phyloP scores from a whole-genome alignment of 106 monocot genomes.

The Apostasia shenzhenica region DNA sequence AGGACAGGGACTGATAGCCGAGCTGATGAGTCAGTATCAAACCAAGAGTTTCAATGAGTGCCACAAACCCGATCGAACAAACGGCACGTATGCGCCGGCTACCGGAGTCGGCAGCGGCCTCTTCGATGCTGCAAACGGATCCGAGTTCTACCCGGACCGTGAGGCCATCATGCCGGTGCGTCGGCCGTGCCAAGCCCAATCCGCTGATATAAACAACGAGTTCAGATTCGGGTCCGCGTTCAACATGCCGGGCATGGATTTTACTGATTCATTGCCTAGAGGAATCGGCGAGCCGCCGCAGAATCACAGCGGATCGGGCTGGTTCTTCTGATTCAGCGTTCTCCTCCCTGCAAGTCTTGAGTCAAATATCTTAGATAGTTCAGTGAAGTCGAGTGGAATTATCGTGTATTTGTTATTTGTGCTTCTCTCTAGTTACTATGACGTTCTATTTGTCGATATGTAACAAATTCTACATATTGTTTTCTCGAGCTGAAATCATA shows the following conservation, averaged over 20 bases:
- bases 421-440: no score
- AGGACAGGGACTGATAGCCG: constrained; percentile 31
- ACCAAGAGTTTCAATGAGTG: not conserved
- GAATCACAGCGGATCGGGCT: constrained; percentile 13
- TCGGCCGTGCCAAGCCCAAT: constrained; percentile 1
- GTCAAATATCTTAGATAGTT: no score
- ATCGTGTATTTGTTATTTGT: no score
- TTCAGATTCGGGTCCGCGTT: constrained; percentile 29
- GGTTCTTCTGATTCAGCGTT: constrained; percentile 13
- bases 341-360: no score
- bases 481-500: no score
- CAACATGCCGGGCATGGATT: constrained; percentile 7
- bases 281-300: not conserved
- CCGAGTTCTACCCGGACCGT: constrained; percentile 18
- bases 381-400: no score
- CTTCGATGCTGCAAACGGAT: constrained; percentile 24
- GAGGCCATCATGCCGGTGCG: not conserved
- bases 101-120: not conserved
- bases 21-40: constrained; percentile 34
- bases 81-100: constrained; percentile 13
- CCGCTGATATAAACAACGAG: constrained; percentile 7
- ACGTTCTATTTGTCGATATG: no score
- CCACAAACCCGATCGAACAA: not conserved
- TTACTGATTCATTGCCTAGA: constrained; percentile 7
- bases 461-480: no score